Base-by-base conservation (phyloP, 2,329 filamentous ascomycete genomes). In the Calonectria ilicicola region DNA sequence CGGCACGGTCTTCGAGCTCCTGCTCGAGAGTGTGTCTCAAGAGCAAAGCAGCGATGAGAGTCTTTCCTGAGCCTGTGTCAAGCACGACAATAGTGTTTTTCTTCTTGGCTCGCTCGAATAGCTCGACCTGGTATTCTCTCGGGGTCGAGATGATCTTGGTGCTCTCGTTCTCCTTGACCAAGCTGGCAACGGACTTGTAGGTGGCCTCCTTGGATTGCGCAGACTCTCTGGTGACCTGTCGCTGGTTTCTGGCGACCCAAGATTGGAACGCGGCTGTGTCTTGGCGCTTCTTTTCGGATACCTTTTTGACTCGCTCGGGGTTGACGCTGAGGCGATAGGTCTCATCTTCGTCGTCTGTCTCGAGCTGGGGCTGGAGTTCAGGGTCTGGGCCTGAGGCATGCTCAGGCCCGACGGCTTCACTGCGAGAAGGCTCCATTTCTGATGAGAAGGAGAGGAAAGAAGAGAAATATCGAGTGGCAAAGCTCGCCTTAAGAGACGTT, bases 31-130 rank as follows among this genome's bases (percentile, higher is more conserved):
- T 89, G 81, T 97, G 91, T 46, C 92, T 91, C 27, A 98, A 88
- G 6, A 99, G 88, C 3, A 98, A 88, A 1, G 95, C 95, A 0
- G 97, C 96, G 77, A 99, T 98, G n/a, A 98, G 87, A 0, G 97
- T 99, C 84, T 99, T 99, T 2, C 97, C 97, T 4, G 95, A 95
- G 15, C 97, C 94, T n/a, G 96, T 98, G 80, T 97, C 95, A 1
- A 98, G 89, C 1, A 99, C 97, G 1, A 97, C 96, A 77, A 99
- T 98, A 9, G 93, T 94, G 80, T 99, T 99, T 77, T 93, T 90
- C 65, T 89, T 81, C 80, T 97, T 98, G 5, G 97, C 96, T 75
- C 91, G 91, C 82, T 98, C 95, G 79, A 97, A 98, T 0, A 99
- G 89, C 81, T 98, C 96, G 15, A 94, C 86, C 82, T 99, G 97